phyloP scores from a whole-genome alignment of 805 yeast species.

The Lipomyces yamadae region DNA sequence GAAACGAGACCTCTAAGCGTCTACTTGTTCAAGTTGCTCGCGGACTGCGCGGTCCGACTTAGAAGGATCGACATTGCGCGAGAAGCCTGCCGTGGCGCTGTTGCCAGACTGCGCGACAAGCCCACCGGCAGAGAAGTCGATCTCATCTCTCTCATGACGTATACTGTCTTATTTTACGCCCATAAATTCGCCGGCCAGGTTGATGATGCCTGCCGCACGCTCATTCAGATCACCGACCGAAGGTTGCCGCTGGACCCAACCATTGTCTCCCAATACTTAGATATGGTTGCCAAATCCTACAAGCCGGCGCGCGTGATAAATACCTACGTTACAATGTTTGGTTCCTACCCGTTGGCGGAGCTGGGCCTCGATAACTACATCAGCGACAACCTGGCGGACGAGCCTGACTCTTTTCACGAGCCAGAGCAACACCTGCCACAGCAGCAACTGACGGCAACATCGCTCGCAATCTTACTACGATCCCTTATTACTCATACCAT shows the following conservation, averaged over 20 bases:
- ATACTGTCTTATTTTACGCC: not conserved
- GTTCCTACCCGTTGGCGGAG: conserved; percentile 1
- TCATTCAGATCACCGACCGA: conserved; percentile 13
- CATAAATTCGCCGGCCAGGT: conserved; percentile 6
- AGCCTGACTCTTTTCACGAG: not conserved
- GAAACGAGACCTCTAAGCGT: not conserved
- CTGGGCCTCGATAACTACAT: conserved; percentile 4
- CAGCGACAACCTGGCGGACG: not conserved
- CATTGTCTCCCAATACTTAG: not conserved
- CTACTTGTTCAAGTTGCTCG: not conserved
- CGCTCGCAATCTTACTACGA: conserved; percentile 2
- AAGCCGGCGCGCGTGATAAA: not conserved
- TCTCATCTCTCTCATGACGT: not conserved
- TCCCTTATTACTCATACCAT: not conserved
- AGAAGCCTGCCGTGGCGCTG: not conserved
- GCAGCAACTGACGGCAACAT: not conserved
- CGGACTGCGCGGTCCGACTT: not conserved
- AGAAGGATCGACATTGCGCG: not conserved
- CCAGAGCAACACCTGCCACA: not conserved
- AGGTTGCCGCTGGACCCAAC: not conserved
- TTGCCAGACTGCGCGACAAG: not conserved
- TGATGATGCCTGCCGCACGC: not conserved
- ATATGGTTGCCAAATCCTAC: not conserved
- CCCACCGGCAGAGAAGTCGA: not conserved
- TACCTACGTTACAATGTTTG: not conserved